Percentiles rank a stretch among this genome's conserved stretches.
These are phyloP conservation scores for Paraconiothyrium brasiliense DNA, from an alignment of 2,329 filamentous ascomycete species.

Conservation along the genomic window DNA sequence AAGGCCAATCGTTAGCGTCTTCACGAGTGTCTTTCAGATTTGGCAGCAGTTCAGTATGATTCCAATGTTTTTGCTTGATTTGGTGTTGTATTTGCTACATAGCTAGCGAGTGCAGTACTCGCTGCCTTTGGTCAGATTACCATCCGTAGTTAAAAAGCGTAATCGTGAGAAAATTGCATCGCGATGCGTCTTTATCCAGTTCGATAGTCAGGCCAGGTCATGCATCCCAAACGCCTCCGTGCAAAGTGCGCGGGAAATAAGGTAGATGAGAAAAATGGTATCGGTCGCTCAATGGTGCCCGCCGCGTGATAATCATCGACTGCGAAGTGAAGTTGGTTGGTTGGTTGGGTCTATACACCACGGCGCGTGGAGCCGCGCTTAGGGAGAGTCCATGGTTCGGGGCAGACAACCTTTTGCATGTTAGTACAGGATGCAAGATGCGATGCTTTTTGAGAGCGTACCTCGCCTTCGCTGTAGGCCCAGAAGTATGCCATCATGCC, in stretches of 20 bases:
- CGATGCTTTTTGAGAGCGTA: conserved; percentile 57
- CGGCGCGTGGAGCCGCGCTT: conserved; percentile 49
- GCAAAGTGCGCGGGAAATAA: neutral
- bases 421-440: conserved; percentile 21
- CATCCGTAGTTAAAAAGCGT: neutral
- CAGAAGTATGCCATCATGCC: conserved; percentile 91
- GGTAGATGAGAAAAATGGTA: neutral
- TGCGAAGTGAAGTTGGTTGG: conserved; percentile 11
- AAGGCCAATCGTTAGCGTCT: neutral
- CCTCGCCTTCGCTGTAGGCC: conserved; percentile 97
- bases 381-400: conserved; percentile 61
- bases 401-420: conserved; percentile 55
- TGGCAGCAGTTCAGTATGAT: neutral
- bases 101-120: neutral
- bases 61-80: neutral
- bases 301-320: conserved; percentile 11
- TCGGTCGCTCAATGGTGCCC: conserved; percentile 8
- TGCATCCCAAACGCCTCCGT: conserved; percentile 17
- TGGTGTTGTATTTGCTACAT: neutral
- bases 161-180: neutral
- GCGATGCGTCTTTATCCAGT: neutral
- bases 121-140: neutral
- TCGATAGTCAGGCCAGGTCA: neutral
- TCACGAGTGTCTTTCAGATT: neutral
- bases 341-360: neutral